Percentiles rank a stretch among this genome's conserved stretches.
These are phyloP conservation scores for Sporisorium graminicola DNA, from an alignment of 1,284 basidiomycete species.

Conservation along the genomic window DNA sequence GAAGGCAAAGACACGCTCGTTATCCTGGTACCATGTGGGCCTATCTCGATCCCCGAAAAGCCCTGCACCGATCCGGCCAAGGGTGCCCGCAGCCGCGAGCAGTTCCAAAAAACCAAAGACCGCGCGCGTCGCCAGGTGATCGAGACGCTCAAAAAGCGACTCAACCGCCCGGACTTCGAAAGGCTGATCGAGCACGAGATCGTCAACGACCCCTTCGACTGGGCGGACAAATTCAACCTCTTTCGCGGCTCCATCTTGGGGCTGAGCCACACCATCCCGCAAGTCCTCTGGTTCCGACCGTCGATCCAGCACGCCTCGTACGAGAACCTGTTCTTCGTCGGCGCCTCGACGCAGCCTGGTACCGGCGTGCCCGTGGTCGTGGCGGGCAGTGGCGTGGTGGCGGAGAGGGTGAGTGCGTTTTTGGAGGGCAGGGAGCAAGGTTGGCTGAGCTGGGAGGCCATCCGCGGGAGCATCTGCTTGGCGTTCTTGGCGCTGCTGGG, in stretches of 20 bases:
- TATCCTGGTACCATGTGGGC: slow-evolving; percentile 70
- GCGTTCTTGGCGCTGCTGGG: slow-evolving; percentile 25
- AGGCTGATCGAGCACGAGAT: slow-evolving; percentile 56
- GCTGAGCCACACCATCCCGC: slow-evolving; percentile 69
- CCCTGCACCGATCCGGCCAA: slow-evolving; percentile 36
- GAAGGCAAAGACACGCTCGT: slow-evolving; percentile 70
- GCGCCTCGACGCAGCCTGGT: slow-evolving; percentile 70
- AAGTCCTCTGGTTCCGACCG: slow-evolving; percentile 68
- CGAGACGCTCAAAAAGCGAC: slow-evolving; percentile 52
- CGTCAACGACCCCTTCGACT: slow-evolving; percentile 69
- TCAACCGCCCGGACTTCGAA: slow-evolving; percentile 56
- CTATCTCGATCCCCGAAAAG: slow-evolving; percentile 58
- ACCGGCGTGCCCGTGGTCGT: slow-evolving; percentile 68
- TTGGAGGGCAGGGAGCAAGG: slow-evolving; percentile 39
- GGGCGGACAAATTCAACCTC: slow-evolving; percentile 70
- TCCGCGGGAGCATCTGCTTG: slow-evolving; percentile 37
- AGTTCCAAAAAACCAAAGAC: slow-evolving; percentile 37
- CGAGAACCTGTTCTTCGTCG: slow-evolving; percentile 70
- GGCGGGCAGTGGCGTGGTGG: slow-evolving; percentile 59
- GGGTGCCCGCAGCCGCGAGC: slow-evolving; percentile 49
- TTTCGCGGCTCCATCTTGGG: slow-evolving; percentile 71
- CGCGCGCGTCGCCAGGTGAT: slow-evolving; percentile 60
- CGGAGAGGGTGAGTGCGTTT: slow-evolving; percentile 46
- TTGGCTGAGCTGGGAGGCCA: slow-evolving; percentile 43
- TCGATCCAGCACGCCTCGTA: slow-evolving; percentile 60